phyloP scores from a whole-genome alignment of 164 flowering plant species.

The Vitis cinerea region DNA sequence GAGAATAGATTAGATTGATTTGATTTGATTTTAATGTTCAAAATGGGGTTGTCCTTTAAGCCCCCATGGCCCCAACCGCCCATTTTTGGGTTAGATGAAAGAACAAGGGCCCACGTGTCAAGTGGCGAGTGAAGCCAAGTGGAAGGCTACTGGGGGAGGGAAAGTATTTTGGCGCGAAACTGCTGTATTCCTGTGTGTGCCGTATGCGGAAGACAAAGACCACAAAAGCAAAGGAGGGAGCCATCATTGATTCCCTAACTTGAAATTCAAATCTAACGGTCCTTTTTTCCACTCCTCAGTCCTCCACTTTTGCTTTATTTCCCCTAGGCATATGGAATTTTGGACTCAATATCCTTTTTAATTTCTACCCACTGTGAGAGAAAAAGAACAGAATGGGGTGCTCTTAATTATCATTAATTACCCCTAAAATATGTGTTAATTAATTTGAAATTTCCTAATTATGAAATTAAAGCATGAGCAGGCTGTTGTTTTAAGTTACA shows the following conservation, averaged over 20 bases:
- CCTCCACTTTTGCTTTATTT: not conserved
- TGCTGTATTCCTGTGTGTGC: not conserved
- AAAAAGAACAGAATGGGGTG: too few relatives aligned
- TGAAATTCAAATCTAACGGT: conserved; percentile 35
- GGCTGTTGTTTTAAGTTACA: too few relatives aligned
- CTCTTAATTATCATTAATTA: too few relatives aligned
- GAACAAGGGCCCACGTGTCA: not conserved
- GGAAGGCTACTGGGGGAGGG: conserved; percentile 7
- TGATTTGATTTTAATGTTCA: not conserved
- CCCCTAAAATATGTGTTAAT: too few relatives aligned
- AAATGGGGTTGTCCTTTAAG: not conserved
- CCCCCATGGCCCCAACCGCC: not conserved
- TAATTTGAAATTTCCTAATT: too few relatives aligned
- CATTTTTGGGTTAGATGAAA: too few relatives aligned
- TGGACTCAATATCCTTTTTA: too few relatives aligned
- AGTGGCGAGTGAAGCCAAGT: not conserved
- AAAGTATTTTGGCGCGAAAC: conserved; percentile 25
- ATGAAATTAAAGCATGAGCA: too few relatives aligned
- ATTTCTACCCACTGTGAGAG: too few relatives aligned
- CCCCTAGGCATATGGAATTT: not conserved
- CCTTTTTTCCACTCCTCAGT: conserved; percentile 8
- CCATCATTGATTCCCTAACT: conserved; percentile 13
- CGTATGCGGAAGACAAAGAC: not conserved
- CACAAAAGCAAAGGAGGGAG: conserved; percentile 3
- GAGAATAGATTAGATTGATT: not conserved